Percentiles rank a stretch among this genome's conserved stretches.
Conservation (phyloP, 371 early-diverging fungal species). For the Mucor lusitanicus region DNA sequence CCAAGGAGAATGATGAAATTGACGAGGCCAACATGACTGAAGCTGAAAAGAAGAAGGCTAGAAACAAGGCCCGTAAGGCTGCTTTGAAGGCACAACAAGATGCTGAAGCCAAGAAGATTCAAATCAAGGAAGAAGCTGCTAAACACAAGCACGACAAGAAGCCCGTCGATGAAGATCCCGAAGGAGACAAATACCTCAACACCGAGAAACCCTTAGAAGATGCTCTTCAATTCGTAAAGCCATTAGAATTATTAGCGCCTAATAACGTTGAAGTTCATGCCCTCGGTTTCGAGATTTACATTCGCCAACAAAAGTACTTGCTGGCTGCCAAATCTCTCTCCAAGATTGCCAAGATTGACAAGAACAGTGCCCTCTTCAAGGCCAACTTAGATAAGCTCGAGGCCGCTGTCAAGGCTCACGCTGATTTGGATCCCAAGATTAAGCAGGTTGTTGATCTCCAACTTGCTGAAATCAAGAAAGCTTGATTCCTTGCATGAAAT, state of each 20-base stretch:
- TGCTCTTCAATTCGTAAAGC: slow-evolving; percentile 76
- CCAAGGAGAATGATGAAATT: slow-evolving; percentile 38
- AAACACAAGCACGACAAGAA: slow-evolving; percentile 54
- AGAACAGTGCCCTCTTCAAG: slow-evolving; percentile 50
- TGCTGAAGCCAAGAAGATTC: slow-evolving; percentile 41
- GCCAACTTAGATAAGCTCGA: slow-evolving; percentile 58
- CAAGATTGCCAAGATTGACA: slow-evolving; percentile 56
- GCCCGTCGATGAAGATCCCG: slow-evolving; percentile 67
- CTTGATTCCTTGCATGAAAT: background rate
- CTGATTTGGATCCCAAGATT: slow-evolving; percentile 25
- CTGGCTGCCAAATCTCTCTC: slow-evolving; percentile 72
- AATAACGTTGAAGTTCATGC: slow-evolving; percentile 64
- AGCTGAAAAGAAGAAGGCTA: slow-evolving; percentile 65
- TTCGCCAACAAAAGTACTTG: slow-evolving; percentile 78
- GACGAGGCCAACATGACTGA: slow-evolving; percentile 61
- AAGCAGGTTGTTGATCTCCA: slow-evolving; percentile 27
- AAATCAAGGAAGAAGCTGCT: slow-evolving; percentile 36
- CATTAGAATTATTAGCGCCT: slow-evolving; percentile 62
- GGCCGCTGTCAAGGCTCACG: slow-evolving; percentile 37
- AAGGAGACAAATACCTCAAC: slow-evolving; percentile 64
- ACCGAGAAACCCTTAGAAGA: slow-evolving; percentile 71
- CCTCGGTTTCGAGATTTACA: slow-evolving; percentile 75
- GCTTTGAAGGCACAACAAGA: slow-evolving; percentile 52
- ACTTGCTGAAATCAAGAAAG: slow-evolving; percentile 17
- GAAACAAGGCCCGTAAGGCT: slow-evolving; percentile 58